These are phyloP conservation scores for Mycena maculata DNA, from an alignment of 768 basidiomycete genomes.

Conservation along the genomic window DNA sequence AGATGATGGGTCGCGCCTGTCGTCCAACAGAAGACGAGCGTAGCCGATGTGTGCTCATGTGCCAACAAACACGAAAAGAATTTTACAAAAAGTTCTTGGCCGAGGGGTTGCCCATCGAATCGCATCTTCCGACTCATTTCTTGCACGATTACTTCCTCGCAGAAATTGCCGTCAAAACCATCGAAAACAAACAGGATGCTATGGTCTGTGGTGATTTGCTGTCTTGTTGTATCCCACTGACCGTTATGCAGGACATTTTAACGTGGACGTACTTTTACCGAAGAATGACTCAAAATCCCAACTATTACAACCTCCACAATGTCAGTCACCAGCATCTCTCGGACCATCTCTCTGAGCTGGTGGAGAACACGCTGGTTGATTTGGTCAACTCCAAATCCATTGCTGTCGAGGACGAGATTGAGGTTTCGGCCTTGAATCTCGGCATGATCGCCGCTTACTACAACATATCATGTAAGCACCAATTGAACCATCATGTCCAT, in stretches of 20 bases:
- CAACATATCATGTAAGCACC: conserved; percentile 84
- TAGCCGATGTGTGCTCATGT: conserved; percentile 96
- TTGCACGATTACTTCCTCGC: conserved; percentile 98
- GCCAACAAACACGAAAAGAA: conserved; percentile 96
- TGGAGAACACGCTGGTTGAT: conserved; percentile 92
- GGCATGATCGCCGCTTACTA: conserved; percentile 99
- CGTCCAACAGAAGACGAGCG: conserved; percentile 89
- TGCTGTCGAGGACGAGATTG: conserved; percentile 94
- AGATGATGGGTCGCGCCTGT: conserved; percentile 99
- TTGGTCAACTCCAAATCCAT: conserved; percentile 97
- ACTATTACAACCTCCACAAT: conserved; percentile 94
- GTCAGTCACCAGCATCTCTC: conserved; percentile 96
- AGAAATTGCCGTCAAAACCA: conserved; percentile 98
- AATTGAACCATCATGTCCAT: not conserved
- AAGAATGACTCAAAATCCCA: conserved; percentile 97
- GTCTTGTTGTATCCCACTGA: conserved; percentile 7
- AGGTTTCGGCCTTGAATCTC: conserved; percentile 89
- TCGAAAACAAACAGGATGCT: conserved; percentile 98
- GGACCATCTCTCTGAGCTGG: conserved; percentile 94
- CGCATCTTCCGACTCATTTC: conserved; percentile 88
- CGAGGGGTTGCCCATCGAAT: conserved; percentile 98
- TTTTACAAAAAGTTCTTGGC: conserved; percentile 99
- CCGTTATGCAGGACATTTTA: conserved; percentile 78
- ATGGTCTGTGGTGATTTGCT: conserved; percentile 64
- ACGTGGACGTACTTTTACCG: conserved; percentile 99